Evolutionary conservation across 768 basidiomycete genomes (phyloP), one percentile per base, ranked within the genome.

Genomic region (Leccinum barrowsii): DNA sequence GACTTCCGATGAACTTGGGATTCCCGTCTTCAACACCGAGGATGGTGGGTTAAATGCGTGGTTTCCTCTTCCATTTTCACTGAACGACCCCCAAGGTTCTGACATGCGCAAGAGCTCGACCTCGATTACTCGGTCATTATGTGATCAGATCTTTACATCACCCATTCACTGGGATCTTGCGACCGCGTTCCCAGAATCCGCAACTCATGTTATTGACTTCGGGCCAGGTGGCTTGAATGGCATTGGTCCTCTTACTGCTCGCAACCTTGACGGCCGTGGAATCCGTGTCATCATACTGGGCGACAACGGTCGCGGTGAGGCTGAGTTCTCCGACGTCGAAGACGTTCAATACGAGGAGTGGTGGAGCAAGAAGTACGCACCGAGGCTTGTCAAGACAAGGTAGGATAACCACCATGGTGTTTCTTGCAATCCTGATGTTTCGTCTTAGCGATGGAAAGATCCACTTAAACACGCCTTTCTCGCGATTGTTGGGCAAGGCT

Each of bases 171-270:
- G 97, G 97, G 77, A 82, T 44, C 86, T 87, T 67, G 94, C 94
- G 5, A 95, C 92, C 34, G 77, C 85, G 60, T 96, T 98, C 83
- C 91, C 94, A 1, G 82, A 89, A 59, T 82, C 87, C 8, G 93
- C 94, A 0, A 98, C 95, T 4, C 97, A 99, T 72, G 89, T 92
- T 3, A 77, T 98, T 61, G 97, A 99, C 74, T 98, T 99, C 66
- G 97, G 97, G 54, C 93, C 97, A 2, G 96, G 97, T 60, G 95
- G 96, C 13, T 70, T 91, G 56, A 92, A 89, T 67, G 96, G 97
- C 12, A 95, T 98, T 63, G 96, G 96, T 44, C 86, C 89, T 54
- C 80, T 98, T 56, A 95, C 94, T 46, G 86, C 89, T 4, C 85
- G 89, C 65, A 95, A 94, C 74, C 80, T 95, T 48, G 94, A 97